Base-by-base conservation (phyloP, 345 rosid genomes). In the Rhodamnia argentea region DNA sequence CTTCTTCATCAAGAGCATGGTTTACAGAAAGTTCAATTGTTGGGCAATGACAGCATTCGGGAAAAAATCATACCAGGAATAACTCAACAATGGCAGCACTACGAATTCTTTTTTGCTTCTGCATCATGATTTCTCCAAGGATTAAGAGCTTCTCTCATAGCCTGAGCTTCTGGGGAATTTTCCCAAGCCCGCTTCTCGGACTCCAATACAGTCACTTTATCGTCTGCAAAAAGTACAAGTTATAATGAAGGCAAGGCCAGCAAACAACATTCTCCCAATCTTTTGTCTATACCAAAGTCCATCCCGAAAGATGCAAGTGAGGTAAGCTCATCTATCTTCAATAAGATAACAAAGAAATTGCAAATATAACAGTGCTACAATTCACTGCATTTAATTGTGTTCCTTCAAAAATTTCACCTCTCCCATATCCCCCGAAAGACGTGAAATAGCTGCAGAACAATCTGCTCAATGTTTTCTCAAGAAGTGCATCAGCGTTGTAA, bases 161-260 rank as follows among this genome's bases (percentile, higher is more conserved):
- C 98, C 89, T 91, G 93, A 85, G 95, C 98, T 90, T 95, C 95
- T 15, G 91, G 95, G 13, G 96, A 93, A 89, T 86, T 88, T 85
- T 94, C 98, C 92, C 91, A 95, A 29, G 98, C 95, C 53, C 93
- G 93, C 90, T 93, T 95, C 94, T 95, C 98, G 4, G 98, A 91
- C 90, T 96, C 96, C 82, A 96, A 75, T 52, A 90, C 96, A 24
- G 98, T 94, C 88, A 96, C 99, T 86, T 94, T 95, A 76, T 96
- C 99, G 86, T 96, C 98, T 94, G 78, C 78, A 42, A 42, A 42
- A 42, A 42, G 44, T 42, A 3, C 7, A 42, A 42, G 44, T 42
- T 42, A 42, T 42, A 42, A 42, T 42, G 44, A 42, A 42, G 78
- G 78, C 78, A 14, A 32, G 7, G 78, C 78, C 18, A 32, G 3